A percentile compares a stretch with the other conserved stretches of the same genome.
phyloP scores from a whole-genome alignment of 2,329 filamentous ascomycete species.

The Fusarium sp. region DNA sequence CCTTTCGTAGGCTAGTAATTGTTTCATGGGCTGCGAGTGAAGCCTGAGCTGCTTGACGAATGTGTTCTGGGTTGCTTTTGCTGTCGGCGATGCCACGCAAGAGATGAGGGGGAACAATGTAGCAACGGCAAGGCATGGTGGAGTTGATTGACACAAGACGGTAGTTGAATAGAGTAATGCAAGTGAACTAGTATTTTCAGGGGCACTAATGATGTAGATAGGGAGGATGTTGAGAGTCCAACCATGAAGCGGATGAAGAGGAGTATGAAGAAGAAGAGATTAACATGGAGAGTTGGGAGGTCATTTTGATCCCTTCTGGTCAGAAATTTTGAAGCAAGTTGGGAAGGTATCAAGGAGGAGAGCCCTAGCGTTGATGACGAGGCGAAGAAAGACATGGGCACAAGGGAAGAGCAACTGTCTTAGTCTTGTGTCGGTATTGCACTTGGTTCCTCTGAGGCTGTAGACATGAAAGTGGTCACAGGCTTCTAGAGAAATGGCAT shows the following conservation, averaged over 20 bases:
- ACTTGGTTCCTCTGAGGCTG: background rate
- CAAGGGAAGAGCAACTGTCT: background rate
- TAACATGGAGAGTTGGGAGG: background rate
- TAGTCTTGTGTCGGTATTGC: background rate
- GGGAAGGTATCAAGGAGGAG: background rate
- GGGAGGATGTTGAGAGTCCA: background rate
- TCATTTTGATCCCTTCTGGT: background rate
- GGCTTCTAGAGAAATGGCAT: background rate
- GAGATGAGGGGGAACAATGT: conserved; percentile 55
- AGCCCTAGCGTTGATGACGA: background rate
- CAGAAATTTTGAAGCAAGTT: background rate
- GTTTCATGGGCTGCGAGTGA: conserved; percentile 49
- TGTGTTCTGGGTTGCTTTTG: conserved; percentile 48
- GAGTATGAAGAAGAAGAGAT: background rate
- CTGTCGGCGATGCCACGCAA: conserved; percentile 56
- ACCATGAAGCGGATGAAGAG: background rate
- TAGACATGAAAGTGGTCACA: background rate
- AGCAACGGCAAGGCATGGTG: conserved; percentile 40
- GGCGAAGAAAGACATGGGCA: background rate
- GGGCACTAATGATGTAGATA: background rate
- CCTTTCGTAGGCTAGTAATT: conserved; percentile 45
- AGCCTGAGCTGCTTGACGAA: conserved; percentile 50
- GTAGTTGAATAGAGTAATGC: background rate
- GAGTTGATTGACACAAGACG: background rate
- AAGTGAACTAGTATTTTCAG: background rate